Conservation (phyloP, 2,329 filamentous ascomycete genomes). For the Sporothrix mexicana region DNA sequence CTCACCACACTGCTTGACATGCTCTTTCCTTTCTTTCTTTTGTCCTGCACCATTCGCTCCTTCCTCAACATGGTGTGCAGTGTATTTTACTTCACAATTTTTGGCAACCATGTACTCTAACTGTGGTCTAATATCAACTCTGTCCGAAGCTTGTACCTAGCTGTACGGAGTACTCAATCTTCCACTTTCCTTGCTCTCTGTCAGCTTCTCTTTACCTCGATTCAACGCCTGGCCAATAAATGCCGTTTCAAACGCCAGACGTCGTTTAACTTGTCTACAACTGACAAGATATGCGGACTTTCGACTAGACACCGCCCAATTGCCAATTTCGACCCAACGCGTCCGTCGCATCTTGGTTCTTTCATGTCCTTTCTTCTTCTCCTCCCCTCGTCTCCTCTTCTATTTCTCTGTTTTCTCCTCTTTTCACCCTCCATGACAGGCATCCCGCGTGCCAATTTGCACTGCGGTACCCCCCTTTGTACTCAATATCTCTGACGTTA, state of each 20-base stretch:
- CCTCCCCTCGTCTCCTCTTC: background rate
- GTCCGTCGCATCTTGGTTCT: background rate
- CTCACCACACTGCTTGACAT: conserved; percentile 1
- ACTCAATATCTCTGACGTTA: background rate
- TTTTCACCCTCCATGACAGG: conserved; percentile 23
- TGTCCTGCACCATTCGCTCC: background rate
- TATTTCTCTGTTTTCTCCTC: conserved; percentile 22
- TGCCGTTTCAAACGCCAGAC: conserved; percentile 6
- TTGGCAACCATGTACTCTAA: background rate
- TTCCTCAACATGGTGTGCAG: background rate
- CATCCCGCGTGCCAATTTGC: background rate
- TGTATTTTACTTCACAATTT: background rate
- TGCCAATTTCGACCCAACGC: conserved; percentile 25
- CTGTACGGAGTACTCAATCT: background rate
- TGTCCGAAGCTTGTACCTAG: background rate
- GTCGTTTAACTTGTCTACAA: background rate
- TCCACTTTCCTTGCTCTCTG: background rate
- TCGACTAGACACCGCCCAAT: background rate
- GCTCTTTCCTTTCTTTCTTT: conserved; percentile 1
- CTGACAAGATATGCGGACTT: background rate
- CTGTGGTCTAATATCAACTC: background rate
- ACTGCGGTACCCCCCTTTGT: background rate
- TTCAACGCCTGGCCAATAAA: background rate
- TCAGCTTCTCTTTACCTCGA: background rate
- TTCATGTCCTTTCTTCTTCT: background rate